These are phyloP conservation scores for Zopfia rhizophila DNA, from an alignment of 2,329 filamentous ascomycete genomes.

Conservation along the genomic window DNA sequence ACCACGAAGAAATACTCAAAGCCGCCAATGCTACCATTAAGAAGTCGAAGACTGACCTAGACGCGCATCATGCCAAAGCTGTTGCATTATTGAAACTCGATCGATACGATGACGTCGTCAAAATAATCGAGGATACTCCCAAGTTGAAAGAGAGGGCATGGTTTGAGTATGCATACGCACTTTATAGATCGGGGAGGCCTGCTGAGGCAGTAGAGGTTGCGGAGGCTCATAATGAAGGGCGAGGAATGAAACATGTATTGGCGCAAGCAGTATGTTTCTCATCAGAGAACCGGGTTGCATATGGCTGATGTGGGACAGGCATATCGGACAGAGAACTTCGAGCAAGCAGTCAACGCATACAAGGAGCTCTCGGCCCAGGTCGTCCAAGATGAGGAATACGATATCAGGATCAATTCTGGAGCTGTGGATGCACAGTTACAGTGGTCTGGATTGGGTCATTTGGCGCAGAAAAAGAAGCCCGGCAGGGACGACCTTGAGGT, in stretches of 20 bases:
- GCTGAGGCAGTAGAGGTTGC: slow-evolving; percentile 69
- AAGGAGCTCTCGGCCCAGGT: slow-evolving; percentile 62
- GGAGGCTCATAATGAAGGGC: slow-evolving; percentile 49
- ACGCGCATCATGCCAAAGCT: slow-evolving; percentile 75
- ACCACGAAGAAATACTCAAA: slow-evolving; percentile 79
- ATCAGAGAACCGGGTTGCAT: background rate
- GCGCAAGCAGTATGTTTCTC: slow-evolving; percentile 65
- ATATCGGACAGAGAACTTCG: slow-evolving; percentile 80
- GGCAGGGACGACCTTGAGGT: slow-evolving; percentile 73
- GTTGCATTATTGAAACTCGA: slow-evolving; percentile 84
- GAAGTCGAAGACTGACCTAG: slow-evolving; percentile 66
- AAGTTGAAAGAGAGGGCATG: slow-evolving; percentile 69
- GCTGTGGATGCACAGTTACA: slow-evolving; percentile 78
- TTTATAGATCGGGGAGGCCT: slow-evolving; percentile 81
- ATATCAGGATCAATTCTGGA: slow-evolving; percentile 79
- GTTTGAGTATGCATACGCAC: slow-evolving; percentile 81
- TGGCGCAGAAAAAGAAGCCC: slow-evolving; percentile 65
- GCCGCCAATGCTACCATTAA: slow-evolving; percentile 67
- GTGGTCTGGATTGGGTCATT: slow-evolving; percentile 70
- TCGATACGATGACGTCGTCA: slow-evolving; percentile 80
- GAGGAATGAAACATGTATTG: slow-evolving; percentile 68
- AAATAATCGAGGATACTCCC: slow-evolving; percentile 71
- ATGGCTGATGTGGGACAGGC: slow-evolving; percentile 54
- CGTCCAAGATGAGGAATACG: slow-evolving; percentile 73
- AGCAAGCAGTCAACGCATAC: slow-evolving; percentile 73